phyloP scores from a whole-genome alignment of 345 rosid genomes.

The Lepidium africanum region DNA sequence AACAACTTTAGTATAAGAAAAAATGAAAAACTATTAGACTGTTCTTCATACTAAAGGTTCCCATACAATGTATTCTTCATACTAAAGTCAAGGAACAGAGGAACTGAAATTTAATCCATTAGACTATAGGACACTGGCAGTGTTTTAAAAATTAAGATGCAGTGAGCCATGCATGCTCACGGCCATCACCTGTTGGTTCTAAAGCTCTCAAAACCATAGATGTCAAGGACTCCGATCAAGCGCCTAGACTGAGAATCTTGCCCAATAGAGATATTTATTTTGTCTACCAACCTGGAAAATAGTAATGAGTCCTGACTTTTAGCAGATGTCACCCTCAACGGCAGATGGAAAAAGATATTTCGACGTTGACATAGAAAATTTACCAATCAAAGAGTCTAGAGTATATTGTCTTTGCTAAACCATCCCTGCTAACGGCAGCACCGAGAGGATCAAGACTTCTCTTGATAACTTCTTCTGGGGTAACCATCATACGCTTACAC shows the following conservation, averaged over 20 bases:
- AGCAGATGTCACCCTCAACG: background rate
- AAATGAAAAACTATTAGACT: too few species aligned
- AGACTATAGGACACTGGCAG: background rate
- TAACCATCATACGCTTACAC: conserved; percentile 72
- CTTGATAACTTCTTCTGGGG: conserved; percentile 78
- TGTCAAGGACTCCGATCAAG: conserved; percentile 84
- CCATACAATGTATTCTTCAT: background rate
- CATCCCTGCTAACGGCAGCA: conserved; percentile 80
- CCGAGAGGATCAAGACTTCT: conserved; percentile 71
- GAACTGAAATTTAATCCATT: background rate
- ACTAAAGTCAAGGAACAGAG: background rate
- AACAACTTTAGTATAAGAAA: background rate
- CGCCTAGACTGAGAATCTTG: conserved; percentile 61
- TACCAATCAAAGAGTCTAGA: conserved; percentile 85
- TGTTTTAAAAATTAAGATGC: background rate
- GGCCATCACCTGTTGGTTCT: conserved; percentile 61
- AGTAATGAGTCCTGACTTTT: background rate
- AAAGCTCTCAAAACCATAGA: conserved; percentile 94
- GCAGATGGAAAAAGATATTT: background rate
- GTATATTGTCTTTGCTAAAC: conserved; percentile 88
- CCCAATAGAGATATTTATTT: conserved; percentile 65
- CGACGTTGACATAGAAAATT: conserved; percentile 12
- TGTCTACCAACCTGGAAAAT: conserved; percentile 69
- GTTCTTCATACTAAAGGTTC: too few species aligned
- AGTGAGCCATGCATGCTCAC: background rate